Evolutionary conservation across 2,329 filamentous ascomycete genomes (phyloP), one percentile per base, ranked within the genome.

Genomic region (Scedosporium aurantiacum): DNA sequence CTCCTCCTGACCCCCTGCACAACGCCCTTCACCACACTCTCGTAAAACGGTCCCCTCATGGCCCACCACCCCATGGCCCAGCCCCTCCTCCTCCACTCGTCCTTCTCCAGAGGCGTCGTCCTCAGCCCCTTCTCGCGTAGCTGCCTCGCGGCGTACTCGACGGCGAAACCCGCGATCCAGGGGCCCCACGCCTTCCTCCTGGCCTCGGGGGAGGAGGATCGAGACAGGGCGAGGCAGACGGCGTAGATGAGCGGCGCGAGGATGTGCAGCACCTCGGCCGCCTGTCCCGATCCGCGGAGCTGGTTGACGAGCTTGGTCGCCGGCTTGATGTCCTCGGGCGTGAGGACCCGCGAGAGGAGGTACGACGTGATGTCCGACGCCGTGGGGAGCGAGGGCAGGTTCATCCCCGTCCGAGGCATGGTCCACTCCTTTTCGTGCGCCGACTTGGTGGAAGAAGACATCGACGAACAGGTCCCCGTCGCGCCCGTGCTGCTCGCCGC

Each of bases 11-110:
- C 81, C 68, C 86, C 88, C 32, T 79, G 78, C 6, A 93, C 86
- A 14, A 93, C 74, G 4, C 84, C 83, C 74, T 89, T 90, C 57
- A 91, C 96, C 63, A 97, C 81, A 68, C 91, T 90, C 74, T 97
- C 90, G 74, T 99, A 99, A 68, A 96, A 96, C 2, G 92, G 91
- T n/a, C 94, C 93, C 63, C 93, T 85, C 90, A 99, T 94, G 27
- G 83, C 76, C 94, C 94, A 99, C 93, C 94, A 97, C 21, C 86
- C 89, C 79, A 97, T 87, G 1, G 85, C 86, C 91, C 91, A 96
- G 45, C 89, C 91, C 65, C 94, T 82, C 74, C 90, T 91, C 70
- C 81, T 86, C 80, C 95, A 85, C 76, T 97, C 93, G 66, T 97
- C 93, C 62, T 87, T 85, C 75, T 99, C 94, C 18, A 99, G 79